Evolutionary conservation across 768 basidiomycete genomes (phyloP).

Genomic region (Calocybe gangraenosa): DNA sequence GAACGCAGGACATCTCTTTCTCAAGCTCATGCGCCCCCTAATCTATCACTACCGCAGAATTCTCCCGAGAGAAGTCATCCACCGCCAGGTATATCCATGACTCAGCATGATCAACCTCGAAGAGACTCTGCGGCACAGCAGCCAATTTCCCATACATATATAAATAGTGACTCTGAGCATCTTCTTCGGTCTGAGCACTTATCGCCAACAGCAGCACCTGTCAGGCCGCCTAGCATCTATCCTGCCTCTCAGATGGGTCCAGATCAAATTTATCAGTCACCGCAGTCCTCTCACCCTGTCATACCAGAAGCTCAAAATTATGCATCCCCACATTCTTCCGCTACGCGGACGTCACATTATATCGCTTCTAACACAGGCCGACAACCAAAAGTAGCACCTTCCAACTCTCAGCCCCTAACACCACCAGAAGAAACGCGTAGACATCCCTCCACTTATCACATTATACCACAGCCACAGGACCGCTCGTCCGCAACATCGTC

Average conservation of each 20-base stretch:
- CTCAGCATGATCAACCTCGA: no score
- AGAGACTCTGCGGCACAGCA: slow-evolving; percentile 1
- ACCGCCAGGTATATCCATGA: background rate
- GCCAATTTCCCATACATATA: slow-evolving; percentile 1
- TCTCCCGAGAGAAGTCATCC: slow-evolving; percentile 6
- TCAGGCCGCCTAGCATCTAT: background rate
- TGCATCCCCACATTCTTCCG: background rate
- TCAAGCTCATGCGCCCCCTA: slow-evolving; percentile 3
- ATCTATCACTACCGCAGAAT: background rate
- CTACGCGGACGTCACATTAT: background rate
- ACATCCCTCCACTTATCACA: slow-evolving; percentile 1
- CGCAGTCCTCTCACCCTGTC: background rate
- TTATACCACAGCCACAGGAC: background rate
- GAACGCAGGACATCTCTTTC: slow-evolving; percentile 14
- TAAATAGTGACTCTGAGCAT: background rate
- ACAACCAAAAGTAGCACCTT: background rate
- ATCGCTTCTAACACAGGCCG: background rate
- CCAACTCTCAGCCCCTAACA: background rate
- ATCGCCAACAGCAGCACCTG: background rate
- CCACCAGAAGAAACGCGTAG: slow-evolving; percentile 5
- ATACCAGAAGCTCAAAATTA: background rate
- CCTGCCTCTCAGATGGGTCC: slow-evolving; percentile 1
- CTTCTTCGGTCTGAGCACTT: background rate
- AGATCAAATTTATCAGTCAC: background rate
- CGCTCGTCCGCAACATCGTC: background rate